A percentile compares a stretch with the other conserved stretches of the same genome.
These are phyloP conservation scores for Talaromyces sp. DNA, from an alignment of 2,329 filamentous ascomycete species.

Conservation along the genomic window DNA sequence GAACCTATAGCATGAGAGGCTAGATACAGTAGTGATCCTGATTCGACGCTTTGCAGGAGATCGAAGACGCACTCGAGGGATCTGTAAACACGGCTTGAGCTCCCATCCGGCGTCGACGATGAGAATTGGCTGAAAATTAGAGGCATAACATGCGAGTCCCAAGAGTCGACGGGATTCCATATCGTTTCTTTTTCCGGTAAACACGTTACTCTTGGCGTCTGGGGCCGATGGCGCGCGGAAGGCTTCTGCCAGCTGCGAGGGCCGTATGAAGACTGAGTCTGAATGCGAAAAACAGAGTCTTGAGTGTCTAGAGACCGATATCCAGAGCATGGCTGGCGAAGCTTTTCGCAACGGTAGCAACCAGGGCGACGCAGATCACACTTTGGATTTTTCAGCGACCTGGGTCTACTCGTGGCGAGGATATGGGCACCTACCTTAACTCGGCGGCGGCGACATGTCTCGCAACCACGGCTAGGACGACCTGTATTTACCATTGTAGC, in stretches of 20 bases:
- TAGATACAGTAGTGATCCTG: neutral
- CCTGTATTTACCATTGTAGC: conserved; percentile 3
- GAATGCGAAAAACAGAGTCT: neutral
- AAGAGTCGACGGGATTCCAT: neutral
- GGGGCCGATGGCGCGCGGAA: neutral
- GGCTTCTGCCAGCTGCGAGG: neutral
- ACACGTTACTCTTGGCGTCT: neutral
- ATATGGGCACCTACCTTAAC: neutral
- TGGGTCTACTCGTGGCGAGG: neutral
- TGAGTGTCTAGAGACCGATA: neutral
- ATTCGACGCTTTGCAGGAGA: neutral
- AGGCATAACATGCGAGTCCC: neutral
- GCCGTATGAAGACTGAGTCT: neutral
- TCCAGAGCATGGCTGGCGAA: neutral
- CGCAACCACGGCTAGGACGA: neutral
- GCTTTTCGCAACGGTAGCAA: conserved; percentile 1
- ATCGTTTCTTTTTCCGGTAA: neutral
- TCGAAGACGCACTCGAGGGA: neutral
- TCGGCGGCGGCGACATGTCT: conserved; percentile 1
- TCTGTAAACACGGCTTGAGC: neutral
- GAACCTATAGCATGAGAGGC: neutral
- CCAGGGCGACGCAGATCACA: conserved; percentile 1
- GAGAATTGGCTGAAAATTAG: neutral
- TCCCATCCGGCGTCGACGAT: neutral
- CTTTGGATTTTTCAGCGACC: neutral